Base-by-base conservation (phyloP, 106 monocot genomes). In the Phalaenopsis aphrodite region DNA sequence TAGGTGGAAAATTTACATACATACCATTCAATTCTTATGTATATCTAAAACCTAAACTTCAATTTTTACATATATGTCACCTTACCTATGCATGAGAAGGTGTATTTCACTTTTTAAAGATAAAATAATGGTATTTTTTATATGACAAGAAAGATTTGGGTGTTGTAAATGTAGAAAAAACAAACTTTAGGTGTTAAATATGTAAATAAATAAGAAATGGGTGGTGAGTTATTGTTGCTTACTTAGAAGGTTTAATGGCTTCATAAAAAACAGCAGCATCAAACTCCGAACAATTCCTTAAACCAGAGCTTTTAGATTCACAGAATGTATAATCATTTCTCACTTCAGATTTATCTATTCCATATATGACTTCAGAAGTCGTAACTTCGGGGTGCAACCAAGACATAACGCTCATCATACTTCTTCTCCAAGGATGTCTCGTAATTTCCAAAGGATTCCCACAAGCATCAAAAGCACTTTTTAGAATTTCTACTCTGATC, bases 241-340 rank as follows among this genome's bases (percentile, higher is more conserved):
- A 98, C 98, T 84, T 92, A 73, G 98, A 94, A 75, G 92, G 98
- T 74, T 89, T 98, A 68, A 98, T 91, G 56, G 94, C 92, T 74
- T 98, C 98, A 84, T 91, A 98, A 82, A 98, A 94, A 17, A 71
- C 72, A 83, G 84, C 75, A 73, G 82, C 81, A 83, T 98, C 84
- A 84, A 98, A 94, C 64, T 66, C 85, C 78, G 82, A 49, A 80
- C 88, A 81, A 30, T 83, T 86, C 55, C 66, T 87, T 49, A 76
- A 85, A 79, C 65, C 75, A 46, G 21, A 72, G 69, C 23, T 83
- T 61, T 1, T 78, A 75, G 78, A 58, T 78, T 71, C 75, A 78
- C 42, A 69, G 47, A 43, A 45, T 56, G 75, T 8, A 43, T 45
- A 42, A 55, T 66, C 80, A 64, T 48, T 30, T 36, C 18, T 75